A percentile compares a stretch with the other conserved stretches of the same genome.
Evolutionary conservation across 2,329 filamentous ascomycete species (phyloP).

Genomic region (Xenoacremonium recifei): DNA sequence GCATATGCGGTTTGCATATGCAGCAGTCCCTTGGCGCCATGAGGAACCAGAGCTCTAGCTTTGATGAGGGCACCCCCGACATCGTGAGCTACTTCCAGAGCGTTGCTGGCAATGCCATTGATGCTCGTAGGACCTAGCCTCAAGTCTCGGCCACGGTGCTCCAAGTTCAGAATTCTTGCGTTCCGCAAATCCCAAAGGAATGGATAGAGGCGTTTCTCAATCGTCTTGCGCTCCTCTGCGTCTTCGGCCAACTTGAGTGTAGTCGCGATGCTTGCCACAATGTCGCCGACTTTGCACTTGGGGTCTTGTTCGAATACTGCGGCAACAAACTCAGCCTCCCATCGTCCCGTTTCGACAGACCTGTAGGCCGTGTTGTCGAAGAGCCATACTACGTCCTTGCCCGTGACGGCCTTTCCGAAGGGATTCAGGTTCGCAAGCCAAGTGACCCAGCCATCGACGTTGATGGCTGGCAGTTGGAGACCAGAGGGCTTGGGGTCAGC

Average conservation of each 20-base stretch:
- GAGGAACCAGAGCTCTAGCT: constrained; percentile 49
- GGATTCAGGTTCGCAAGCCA: constrained; percentile 56
- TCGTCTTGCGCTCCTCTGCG: constrained; percentile 56
- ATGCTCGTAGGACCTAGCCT: constrained; percentile 67
- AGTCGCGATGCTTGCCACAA: constrained; percentile 69
- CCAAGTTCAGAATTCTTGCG: constrained; percentile 64
- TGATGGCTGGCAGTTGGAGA: constrained; percentile 28
- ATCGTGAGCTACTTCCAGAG: constrained; percentile 49
- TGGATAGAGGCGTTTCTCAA: constrained; percentile 68
- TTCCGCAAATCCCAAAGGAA: constrained; percentile 77
- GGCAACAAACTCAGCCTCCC: constrained; percentile 81
- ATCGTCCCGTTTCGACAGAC: constrained; percentile 46
- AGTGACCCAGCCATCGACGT: constrained; percentile 36
- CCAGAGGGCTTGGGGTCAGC: constrained; percentile 32
- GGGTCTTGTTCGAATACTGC: constrained; percentile 76
- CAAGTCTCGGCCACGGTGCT: constrained; percentile 49
- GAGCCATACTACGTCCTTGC: constrained; percentile 77
- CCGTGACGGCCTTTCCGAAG: constrained; percentile 57
- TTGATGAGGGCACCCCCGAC: constrained; percentile 46
- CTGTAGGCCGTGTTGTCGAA: constrained; percentile 86
- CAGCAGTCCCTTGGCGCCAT: constrained; percentile 52
- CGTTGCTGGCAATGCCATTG: constrained; percentile 70
- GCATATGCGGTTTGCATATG: constrained; percentile 73
- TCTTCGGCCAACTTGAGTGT: constrained; percentile 64
- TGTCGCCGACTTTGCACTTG: constrained; percentile 63